Evolutionary conservation across 768 basidiomycete species (phyloP).

Genomic region (Amanita rimosa): DNA sequence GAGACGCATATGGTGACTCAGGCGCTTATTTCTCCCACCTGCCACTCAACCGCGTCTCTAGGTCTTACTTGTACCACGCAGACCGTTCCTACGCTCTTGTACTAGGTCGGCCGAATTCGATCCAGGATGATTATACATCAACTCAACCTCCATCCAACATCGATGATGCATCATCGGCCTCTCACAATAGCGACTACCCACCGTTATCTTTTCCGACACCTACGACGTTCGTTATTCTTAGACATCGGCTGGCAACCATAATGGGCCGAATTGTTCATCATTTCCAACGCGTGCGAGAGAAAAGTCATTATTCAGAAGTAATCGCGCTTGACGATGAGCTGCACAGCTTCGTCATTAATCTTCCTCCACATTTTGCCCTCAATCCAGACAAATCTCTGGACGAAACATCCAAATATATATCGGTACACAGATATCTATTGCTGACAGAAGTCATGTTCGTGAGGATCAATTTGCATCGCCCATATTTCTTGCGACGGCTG

Average conservation of each 20-base stretch:
- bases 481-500: conserved; percentile 75
- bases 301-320: conserved; percentile 77
- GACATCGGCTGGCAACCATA: conserved; percentile 71
- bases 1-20: conserved; percentile 69
- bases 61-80: conserved; percentile 89
- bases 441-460: conserved; percentile 86
- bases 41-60: conserved; percentile 15
- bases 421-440: conserved; percentile 80
- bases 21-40: neutral
- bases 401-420: conserved; percentile 49
- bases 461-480: conserved; percentile 75
- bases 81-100: conserved; percentile 88
- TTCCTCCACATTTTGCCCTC: conserved; percentile 73
- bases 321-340: conserved; percentile 75
- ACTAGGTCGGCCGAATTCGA: conserved; percentile 82
- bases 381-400: conserved; percentile 74
- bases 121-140: conserved; percentile 84
- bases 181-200: conserved; percentile 35
- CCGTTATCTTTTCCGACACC: conserved; percentile 63
- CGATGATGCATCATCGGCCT: conserved; percentile 42
- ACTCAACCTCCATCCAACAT: conserved; percentile 67
- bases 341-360: conserved; percentile 56
- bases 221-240: conserved; percentile 82
- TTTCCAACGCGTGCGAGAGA: conserved; percentile 77
- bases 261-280: conserved; percentile 90